A percentile compares a stretch with the other conserved stretches of the same genome.
Conservation (phyloP, 176 grass and related monocot genomes). For the Calamus simplicifolius region DNA sequence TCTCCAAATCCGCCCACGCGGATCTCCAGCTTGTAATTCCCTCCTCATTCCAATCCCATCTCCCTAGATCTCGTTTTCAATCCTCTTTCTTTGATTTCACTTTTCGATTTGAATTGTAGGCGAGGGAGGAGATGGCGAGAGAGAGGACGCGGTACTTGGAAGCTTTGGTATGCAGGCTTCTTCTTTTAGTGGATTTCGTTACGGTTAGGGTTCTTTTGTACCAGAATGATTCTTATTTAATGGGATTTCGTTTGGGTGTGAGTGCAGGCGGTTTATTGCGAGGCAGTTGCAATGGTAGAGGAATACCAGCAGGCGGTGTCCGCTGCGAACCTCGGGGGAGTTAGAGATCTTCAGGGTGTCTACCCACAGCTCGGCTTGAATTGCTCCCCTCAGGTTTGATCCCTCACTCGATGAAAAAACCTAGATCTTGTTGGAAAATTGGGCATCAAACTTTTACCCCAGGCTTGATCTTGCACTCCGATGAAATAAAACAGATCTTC, state of each 20-base stretch:
- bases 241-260: no score
- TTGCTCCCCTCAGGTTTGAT: conserved; percentile 62
- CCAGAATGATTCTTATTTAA: no score
- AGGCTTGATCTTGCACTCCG: no score
- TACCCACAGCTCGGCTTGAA: conserved; percentile 47
- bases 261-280: conserved; percentile 66
- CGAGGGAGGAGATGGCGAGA: conserved; percentile 71
- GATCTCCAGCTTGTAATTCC: conserved; percentile 66
- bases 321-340: conserved; percentile 26
- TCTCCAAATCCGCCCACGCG: conserved; percentile 60
- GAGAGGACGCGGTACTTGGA: conserved; percentile 83
- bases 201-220: conserved; percentile 16
- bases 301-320: conserved; percentile 69
- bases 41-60: neutral
- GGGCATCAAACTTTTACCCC: no score
- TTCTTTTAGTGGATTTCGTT: conserved; percentile 3
- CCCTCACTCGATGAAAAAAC: neutral
- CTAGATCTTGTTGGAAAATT: neutral
- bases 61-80: neutral
- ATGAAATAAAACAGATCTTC: no score
- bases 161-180: conserved; percentile 54
- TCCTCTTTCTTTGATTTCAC: neutral
- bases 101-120: conserved; percentile 24
- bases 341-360: conserved; percentile 30
- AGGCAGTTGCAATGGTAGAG: conserved; percentile 80